These are phyloP conservation scores for Quercus alba DNA, from an alignment of 306 rosid genomes.

Conservation along the genomic window DNA sequence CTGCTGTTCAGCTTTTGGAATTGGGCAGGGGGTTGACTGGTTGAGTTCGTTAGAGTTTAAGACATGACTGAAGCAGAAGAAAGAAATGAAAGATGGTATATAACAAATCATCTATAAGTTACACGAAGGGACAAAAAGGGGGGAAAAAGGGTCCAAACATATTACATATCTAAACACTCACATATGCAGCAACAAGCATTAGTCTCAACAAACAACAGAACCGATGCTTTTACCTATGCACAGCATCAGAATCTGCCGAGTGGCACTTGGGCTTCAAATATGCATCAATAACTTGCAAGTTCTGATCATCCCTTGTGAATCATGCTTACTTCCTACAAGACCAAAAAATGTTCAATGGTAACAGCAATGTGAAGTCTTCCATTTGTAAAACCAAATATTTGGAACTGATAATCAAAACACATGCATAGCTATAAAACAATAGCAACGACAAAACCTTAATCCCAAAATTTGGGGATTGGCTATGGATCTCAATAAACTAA, in stretches of 20 bases:
- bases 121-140: background rate
- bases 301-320: conserved; percentile 24
- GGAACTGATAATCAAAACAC: background rate
- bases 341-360: conserved; percentile 15
- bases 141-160: background rate
- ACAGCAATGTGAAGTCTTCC: background rate
- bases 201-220: conserved; percentile 19
- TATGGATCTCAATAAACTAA: no score
- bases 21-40: no score
- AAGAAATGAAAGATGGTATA: background rate
- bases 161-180: background rate
- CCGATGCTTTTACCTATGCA: conserved; percentile 38
- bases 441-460: no score
- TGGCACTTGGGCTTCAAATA: conserved; percentile 78
- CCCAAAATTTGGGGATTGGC: no score
- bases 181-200: conserved; percentile 6
- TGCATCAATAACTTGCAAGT: conserved; percentile 63
- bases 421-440: background rate
- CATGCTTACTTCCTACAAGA: conserved; percentile 38
- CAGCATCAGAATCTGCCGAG: conserved; percentile 59
- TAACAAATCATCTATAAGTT: background rate
- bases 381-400: background rate
- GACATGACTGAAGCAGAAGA: background rate
- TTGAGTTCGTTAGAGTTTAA: no score
- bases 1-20: background rate